Evolutionary conservation across 495 filamentous ascomycete species (phyloP), one percentile per base, ranked within the genome.

Genomic region (Neurospora sublineolata): DNA sequence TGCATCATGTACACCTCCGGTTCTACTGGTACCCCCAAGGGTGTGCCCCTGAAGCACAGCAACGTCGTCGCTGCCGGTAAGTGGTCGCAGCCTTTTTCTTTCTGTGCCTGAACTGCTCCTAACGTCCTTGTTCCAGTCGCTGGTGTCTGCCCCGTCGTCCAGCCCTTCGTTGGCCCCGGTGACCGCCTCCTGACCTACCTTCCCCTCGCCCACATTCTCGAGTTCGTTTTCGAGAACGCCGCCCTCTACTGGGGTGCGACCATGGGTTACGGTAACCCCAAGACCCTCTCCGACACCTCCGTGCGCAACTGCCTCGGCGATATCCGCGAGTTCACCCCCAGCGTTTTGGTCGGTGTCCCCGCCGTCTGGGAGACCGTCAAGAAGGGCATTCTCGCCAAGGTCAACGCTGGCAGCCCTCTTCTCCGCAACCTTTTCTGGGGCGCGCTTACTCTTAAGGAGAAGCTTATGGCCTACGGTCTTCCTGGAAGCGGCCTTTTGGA

Each of bases 1-100:
- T 97, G 95, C 79, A 97, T 99, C 80, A 99, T 99, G 95, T 99
- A 98, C 84, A 99, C 95, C 3, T 98, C 95, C 38, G 95, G 95
- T 58, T 97, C 94, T n/a, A 99, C 95, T 5, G 95, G 95, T 68
- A 88, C 94, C 0, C 95, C 95, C 41, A 99, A 98, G 86, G 95
- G 95, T 81, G 95, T 99, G 37, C 89, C 93, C 38, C 81, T 99
- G 74, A 95, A 90, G 76, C 95, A 99, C 80, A 91, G 84, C 70
- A 92, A 94, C 76, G 93, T 99, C 23, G 85, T 99, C 76, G 94
- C 92, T 75, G 91, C 94, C 68, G 89, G 92, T 93, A 85, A 82
- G 90, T 84, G 23, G 33, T 73, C 58, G 38, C 14, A 27, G 33
- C n/a, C 36, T 42, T 36, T 37, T 46, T 37, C 4, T 9, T 20